phyloP scores from a whole-genome alignment of 257 asterid species.

The Capsicum pubescens region DNA sequence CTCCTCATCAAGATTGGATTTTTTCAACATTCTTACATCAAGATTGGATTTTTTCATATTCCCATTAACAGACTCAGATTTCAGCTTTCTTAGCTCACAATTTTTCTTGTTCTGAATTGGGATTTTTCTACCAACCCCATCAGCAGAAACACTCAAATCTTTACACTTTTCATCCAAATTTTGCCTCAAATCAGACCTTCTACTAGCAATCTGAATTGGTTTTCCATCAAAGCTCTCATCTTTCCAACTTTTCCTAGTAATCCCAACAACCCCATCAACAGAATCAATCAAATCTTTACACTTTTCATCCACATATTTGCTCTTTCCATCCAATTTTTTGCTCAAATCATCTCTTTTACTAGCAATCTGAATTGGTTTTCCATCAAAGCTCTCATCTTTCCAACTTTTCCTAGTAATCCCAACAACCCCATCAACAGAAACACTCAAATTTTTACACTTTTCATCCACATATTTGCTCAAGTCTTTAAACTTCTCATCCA shows the following conservation, averaged over 20 bases:
- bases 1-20: slow-evolving; percentile 21
- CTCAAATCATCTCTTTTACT: slow-evolving; percentile 27
- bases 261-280: no score
- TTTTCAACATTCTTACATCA: not conserved
- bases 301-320: slow-evolving; percentile 37
- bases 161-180: slow-evolving; percentile 25
- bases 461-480: no score
- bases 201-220: not conserved
- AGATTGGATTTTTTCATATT: slow-evolving; percentile 27
- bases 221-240: no score
- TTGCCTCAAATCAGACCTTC: slow-evolving; percentile 10
- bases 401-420: slow-evolving; percentile 55
- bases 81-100: slow-evolving; percentile 30
- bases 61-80: slow-evolving; percentile 34
- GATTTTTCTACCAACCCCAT: not conserved
- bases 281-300: not conserved
- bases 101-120: slow-evolving; percentile 25
- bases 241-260: no score
- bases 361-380: slow-evolving; percentile 70
- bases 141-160: slow-evolving; percentile 37
- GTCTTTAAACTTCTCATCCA: slow-evolving; percentile 37
- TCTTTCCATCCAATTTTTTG: slow-evolving; percentile 13
- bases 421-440: not conserved
- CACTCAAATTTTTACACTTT: slow-evolving; percentile 40
- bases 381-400: slow-evolving; percentile 63